A percentile compares a stretch with the other conserved stretches of the same genome.
Evolutionary conservation across 2,329 filamentous ascomycete genomes (phyloP).

Genomic region (Teratosphaeria viscida): DNA sequence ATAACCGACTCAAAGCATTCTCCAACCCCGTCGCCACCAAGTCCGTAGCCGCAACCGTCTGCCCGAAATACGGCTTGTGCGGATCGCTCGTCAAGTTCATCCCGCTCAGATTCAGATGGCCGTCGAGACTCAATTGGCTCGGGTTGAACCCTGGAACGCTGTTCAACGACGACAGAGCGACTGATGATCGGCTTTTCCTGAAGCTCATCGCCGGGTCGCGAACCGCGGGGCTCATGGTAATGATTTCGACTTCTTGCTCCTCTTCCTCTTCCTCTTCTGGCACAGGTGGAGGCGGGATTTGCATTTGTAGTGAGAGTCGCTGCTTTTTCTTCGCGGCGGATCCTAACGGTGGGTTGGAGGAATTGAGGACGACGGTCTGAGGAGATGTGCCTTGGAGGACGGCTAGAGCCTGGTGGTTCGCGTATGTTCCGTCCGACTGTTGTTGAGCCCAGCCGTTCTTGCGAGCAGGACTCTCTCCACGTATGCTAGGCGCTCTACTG

Average conservation of each 20-base stretch:
- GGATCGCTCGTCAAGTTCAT: conserved; percentile 4
- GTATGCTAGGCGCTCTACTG: background rate
- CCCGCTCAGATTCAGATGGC: conserved; percentile 3
- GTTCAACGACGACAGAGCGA: background rate
- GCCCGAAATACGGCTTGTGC: conserved; percentile 14
- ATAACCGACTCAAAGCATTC: conserved; percentile 17
- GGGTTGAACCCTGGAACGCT: background rate
- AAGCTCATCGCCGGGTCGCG: conserved; percentile 7
- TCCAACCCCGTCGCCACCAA: conserved; percentile 20
- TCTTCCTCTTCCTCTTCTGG: conserved; percentile 10
- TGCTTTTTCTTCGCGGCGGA: conserved; percentile 2
- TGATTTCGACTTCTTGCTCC: conserved; percentile 13
- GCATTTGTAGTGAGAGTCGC: conserved; percentile 8
- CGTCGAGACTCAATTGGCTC: background rate
- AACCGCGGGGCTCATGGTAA: conserved; percentile 14
- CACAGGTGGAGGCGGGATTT: conserved; percentile 13
- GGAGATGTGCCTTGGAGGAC: conserved; percentile 5
- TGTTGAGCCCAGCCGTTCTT: conserved; percentile 2
- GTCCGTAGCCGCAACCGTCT: conserved; percentile 15
- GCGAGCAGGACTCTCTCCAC: conserved; percentile 1
- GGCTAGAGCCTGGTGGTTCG: conserved; percentile 4
- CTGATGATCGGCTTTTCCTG: conserved; percentile 4
- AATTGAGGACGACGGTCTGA: background rate
- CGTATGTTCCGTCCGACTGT: background rate
- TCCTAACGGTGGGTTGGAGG: background rate